Evolutionary conservation across 176 grass and related monocot genomes (phyloP), one percentile per base, ranked within the genome.

Genomic region (Aegilops umbellulata): DNA sequence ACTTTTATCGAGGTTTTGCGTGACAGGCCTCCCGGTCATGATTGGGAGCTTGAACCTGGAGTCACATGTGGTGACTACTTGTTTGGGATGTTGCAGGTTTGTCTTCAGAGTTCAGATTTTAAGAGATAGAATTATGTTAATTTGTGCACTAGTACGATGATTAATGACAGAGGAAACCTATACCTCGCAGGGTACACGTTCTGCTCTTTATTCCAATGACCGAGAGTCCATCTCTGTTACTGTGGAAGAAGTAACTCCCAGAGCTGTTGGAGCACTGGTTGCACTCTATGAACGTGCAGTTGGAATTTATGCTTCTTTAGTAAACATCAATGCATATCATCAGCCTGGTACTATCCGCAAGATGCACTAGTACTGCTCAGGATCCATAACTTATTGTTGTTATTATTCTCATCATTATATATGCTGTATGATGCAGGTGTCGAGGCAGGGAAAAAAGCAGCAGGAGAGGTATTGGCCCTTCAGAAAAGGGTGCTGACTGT

Each of bases 311-410:
- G 97, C 97, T 53, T 89, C 88, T 83, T 79, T 99, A 69, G 31
- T 99, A 74, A 99, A 99, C 75, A 97, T 99, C 86, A 99, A 99
- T 88, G 97, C 97, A 70, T 99, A 99, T 66, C 97, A 97, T 83
- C 97, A 99, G 60, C 97, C 97, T 86, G 97, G 97, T 99, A 86
- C 82, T 47, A 31, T 69, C 4, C 61, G 75, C 60, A 38, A 63
- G 9, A 76, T 65, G 72, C 22, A 10, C 66, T 86, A 51, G 24
- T 88, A 13, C 38, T 64, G 41, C 8, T 67, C 25, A 74, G 11
- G 65, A 70, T 88, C 9, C 19, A 60, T 87, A 42, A 19, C 3
- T 58, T 74, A 31, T 20, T 78, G n/a, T 71, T 77, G 2, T 12
- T 44, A 3, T 79, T 72, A 3, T 79, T 72, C 11, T 77, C 66